Base-by-base conservation (phyloP, 2,329 filamentous ascomycete species). In the Hypoxylon sp. region DNA sequence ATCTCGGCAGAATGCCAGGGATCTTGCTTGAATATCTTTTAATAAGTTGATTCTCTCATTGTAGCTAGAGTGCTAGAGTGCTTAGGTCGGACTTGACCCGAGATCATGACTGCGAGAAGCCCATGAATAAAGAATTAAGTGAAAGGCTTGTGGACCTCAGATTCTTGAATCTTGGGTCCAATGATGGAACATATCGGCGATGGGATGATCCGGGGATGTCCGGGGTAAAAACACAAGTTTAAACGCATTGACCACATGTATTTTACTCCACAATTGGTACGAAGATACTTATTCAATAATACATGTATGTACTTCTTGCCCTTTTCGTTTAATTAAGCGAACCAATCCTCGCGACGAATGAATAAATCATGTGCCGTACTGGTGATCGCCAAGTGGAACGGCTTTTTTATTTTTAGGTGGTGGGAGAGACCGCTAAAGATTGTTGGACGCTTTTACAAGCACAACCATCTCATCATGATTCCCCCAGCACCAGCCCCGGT, bases 401-500 rank as follows among this genome's bases (percentile, higher is more conserved):
- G 42, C 13, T n/a, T 42, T 31, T 48, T 59, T 59, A 65, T 65
- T 65, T 65, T 60, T 60, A 65, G 62, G 55, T 61, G 37, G 62
- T 65, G 57, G 57, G 47, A 60, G 57, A 26, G 37, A 59, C 50
- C 51, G 62, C 50, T 60, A 22, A 50, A 65, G 57, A 66, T 52
- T 61, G 51, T 50, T 26, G 37, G 35, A 60, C 22, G 9, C 19
- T 61, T 37, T 35, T 8, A 31, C 5, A 5, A 31, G 2, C 29
- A 14, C 17, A 11, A 50, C 11, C 54, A 50, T 61, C 39, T 57
- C 52, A 53, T 58, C 52, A 56, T 55, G 46, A 56, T 52, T 48
- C 17, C 39, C 37, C 37, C 19, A 29, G 42, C 39, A 52, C 46
- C 22, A 19, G 42, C 19, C 44, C 51, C 35, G 33, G 46, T 51